These are phyloP conservation scores for Acanthamoeba rhysodes DNA, from an alignment of 208 protist genomes.

Conservation along the genomic window DNA sequence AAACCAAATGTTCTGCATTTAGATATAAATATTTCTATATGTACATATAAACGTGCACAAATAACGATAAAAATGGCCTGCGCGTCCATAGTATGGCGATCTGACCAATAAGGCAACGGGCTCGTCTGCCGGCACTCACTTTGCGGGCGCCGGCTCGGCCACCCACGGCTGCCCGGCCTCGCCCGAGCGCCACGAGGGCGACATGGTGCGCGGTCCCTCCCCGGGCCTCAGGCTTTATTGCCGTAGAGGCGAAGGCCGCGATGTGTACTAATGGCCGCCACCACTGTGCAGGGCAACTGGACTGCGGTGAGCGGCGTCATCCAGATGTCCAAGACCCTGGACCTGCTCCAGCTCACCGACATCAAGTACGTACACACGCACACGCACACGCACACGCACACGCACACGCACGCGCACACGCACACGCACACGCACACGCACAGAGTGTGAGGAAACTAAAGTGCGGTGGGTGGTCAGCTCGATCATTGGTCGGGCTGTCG, in stretches of 20 bases:
- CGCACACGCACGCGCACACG: neutral
- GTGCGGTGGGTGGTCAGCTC: neutral
- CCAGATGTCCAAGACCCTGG: neutral
- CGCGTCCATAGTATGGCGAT: neutral
- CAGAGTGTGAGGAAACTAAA: neutral
- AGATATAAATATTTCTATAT: too few species aligned
- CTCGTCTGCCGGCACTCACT: neutral
- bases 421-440: neutral
- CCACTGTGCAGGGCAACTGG: neutral
- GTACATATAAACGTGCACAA: too few species aligned
- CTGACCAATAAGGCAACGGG: neutral
- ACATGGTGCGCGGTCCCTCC: neutral
- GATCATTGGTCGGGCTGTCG: constrained; percentile 24
- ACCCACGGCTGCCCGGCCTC: constrained; percentile 3
- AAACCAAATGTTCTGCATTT: too few species aligned
- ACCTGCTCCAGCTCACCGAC: constrained; percentile 12
- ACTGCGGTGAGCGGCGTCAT: neutral
- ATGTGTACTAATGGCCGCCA: neutral
- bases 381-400: neutral
- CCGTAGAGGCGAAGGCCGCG: neutral
- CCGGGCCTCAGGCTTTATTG: neutral
- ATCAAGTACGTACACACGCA: neutral
- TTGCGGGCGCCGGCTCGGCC: neutral
- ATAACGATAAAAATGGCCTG: too few species aligned
- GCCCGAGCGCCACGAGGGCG: neutral